These are phyloP conservation scores for Cunninghamia lanceolata DNA, from an alignment of 75 land plant species.

Conservation along the genomic window DNA sequence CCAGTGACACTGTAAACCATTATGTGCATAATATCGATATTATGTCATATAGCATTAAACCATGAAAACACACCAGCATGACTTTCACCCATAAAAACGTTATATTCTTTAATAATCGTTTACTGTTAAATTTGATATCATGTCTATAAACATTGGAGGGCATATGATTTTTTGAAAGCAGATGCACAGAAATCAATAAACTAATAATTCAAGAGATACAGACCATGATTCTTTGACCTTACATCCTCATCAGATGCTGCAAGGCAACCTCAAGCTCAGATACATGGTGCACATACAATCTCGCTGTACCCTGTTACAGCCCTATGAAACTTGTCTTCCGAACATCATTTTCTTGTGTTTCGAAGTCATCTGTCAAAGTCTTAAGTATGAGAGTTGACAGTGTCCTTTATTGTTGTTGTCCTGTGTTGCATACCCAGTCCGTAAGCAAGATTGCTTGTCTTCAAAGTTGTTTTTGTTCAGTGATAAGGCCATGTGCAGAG, in stretches of 20 bases:
- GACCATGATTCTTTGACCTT: neutral
- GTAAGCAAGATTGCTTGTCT: no score
- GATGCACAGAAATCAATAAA: neutral
- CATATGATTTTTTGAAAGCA: neutral
- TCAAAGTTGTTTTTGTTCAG: no score
- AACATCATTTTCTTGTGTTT: no score
- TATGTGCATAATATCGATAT: neutral
- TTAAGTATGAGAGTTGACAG: no score
- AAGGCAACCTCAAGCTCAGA: neutral
- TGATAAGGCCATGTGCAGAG: no score
- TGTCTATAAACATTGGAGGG: neutral
- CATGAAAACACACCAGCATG: neutral
- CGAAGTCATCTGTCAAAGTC: no score
- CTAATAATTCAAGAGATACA: neutral
- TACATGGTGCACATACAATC: conserved; percentile 1
- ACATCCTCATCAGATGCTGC: neutral
- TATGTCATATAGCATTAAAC: neutral
- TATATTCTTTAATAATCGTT: neutral
- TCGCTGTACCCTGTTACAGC: no score
- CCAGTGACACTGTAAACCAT: neutral
- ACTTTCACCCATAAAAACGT: neutral
- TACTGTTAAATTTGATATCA: neutral
- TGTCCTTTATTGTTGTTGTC: no score
- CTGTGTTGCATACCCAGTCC: no score
- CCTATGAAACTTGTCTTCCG: no score